Evolutionary conservation across 163 green algal species (phyloP).

Genomic region (Chlamydomonas reinhardtii): DNA sequence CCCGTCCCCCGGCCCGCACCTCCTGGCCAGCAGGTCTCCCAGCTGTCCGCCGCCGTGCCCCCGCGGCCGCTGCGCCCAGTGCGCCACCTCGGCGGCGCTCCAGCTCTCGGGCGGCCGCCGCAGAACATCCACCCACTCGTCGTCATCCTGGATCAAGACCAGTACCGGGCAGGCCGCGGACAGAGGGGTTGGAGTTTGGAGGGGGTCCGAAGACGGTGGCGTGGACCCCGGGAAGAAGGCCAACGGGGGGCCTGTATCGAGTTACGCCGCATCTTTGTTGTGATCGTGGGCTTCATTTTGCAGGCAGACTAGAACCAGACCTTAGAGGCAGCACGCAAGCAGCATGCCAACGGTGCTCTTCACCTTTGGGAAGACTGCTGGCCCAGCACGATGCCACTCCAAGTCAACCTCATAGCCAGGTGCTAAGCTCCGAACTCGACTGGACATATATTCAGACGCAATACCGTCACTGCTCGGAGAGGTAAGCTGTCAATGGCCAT

Average conservation of each 20-base stretch:
- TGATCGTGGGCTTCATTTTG: no score
- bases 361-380: not conserved
- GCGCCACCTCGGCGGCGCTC: constrained; percentile 27
- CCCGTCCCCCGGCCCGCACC: no score
- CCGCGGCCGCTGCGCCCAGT: constrained; percentile 17
- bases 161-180: no score
- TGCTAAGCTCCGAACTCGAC: not conserved
- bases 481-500: not conserved
- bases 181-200: no score
- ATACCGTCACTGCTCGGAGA: not conserved
- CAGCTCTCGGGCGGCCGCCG: constrained; percentile 22
- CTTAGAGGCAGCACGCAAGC: no score
- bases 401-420: constrained; percentile 7
- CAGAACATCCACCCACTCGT: constrained; percentile 35
- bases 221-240: no score
- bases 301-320: no score
- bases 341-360: no score
- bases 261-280: no score
- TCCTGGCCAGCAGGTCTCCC: not conserved
- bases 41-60: constrained; percentile 9
- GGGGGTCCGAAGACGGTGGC: no score
- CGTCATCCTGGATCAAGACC: constrained; percentile 22
- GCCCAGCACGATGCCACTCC: not conserved
- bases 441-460: not conserved
- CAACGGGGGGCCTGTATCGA: no score